Evolutionary conservation across 2,329 filamentous ascomycete genomes (phyloP).

Genomic region (Calonectria pseudoturangicola): DNA sequence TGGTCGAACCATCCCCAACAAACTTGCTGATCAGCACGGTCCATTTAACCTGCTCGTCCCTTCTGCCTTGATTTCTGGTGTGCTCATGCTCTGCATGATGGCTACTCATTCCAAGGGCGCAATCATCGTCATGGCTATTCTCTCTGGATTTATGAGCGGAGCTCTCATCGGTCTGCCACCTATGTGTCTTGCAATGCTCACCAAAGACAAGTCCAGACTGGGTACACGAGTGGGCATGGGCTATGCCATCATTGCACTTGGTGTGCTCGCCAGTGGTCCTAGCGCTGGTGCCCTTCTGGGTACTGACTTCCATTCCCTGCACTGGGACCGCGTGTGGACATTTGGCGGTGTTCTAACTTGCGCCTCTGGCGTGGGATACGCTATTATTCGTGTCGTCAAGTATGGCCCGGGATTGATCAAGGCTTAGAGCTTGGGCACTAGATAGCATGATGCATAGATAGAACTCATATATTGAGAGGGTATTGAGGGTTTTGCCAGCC

Average conservation of each 20-base stretch:
- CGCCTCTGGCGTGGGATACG: neutral
- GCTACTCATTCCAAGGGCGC: constrained; percentile 7
- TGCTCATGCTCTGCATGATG: constrained; percentile 22
- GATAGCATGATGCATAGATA: too few species aligned
- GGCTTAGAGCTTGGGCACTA: neutral
- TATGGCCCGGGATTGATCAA: neutral
- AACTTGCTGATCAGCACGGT: constrained; percentile 1
- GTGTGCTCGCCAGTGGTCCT: constrained; percentile 2
- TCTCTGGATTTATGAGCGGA: constrained; percentile 20
- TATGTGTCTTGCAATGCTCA: constrained; percentile 6
- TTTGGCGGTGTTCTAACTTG: constrained; percentile 8
- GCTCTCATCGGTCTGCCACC: constrained; percentile 6
- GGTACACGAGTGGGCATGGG: constrained; percentile 19
- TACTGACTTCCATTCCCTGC: neutral
- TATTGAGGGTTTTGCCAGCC: neutral
- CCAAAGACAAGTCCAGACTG: constrained; percentile 4
- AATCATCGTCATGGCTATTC: constrained; percentile 14
- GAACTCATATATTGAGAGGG: neutral
- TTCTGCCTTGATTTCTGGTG: neutral
- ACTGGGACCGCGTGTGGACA: constrained; percentile 5
- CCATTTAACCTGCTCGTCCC: constrained; percentile 15
- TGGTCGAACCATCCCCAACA: constrained; percentile 21
- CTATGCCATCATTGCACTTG: constrained; percentile 16
- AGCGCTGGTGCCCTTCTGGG: constrained; percentile 6
- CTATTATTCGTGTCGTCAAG: neutral